Percentiles rank a stretch among this genome's conserved stretches.
phyloP scores from a whole-genome alignment of 208 protist genomes.

The Herpetomonas tarakana region DNA sequence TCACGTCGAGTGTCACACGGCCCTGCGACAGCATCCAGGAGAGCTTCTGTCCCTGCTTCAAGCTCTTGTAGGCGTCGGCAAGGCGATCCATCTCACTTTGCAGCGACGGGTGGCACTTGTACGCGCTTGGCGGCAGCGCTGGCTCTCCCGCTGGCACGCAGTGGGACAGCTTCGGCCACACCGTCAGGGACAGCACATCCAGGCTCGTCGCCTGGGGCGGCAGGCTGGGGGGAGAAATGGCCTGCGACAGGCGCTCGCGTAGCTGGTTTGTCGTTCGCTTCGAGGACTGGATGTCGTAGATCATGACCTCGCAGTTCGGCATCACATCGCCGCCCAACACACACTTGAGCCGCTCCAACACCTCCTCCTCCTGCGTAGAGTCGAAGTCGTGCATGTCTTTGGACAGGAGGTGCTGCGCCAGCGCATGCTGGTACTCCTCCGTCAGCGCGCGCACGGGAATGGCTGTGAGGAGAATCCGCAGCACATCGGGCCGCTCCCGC shows the following conservation, averaged over 20 bases:
- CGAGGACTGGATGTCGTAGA: constrained; percentile 80
- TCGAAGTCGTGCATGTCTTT: constrained; percentile 79
- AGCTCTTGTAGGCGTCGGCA: constrained; percentile 46
- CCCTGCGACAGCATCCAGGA: constrained; percentile 64
- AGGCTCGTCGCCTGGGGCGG: constrained; percentile 31
- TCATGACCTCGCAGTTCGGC: constrained; percentile 74
- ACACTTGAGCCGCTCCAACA: constrained; percentile 84
- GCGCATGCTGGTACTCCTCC: constrained; percentile 70
- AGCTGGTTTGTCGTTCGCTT: constrained; percentile 67
- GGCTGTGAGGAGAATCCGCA: constrained; percentile 77
- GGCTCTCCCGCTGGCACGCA: constrained; percentile 21
- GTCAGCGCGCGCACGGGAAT: constrained; percentile 59
- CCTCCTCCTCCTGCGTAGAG: constrained; percentile 77
- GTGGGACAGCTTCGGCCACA: constrained; percentile 54
- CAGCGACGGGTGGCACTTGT: constrained; percentile 55
- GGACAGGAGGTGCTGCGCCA: constrained; percentile 65
- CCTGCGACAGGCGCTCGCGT: constrained; percentile 17
- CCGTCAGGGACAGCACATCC: constrained; percentile 66
- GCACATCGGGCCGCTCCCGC: constrained; percentile 54
- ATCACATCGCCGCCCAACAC: constrained; percentile 76
- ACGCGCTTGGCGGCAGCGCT: constrained; percentile 30
- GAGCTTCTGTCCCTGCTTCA: constrained; percentile 68
- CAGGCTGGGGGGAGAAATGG: not conserved
- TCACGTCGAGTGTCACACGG: constrained; percentile 54
- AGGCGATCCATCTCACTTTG: constrained; percentile 49